Evolutionary conservation across 2,329 filamentous ascomycete species (phyloP).

Genomic region (Penicillium sp.): DNA sequence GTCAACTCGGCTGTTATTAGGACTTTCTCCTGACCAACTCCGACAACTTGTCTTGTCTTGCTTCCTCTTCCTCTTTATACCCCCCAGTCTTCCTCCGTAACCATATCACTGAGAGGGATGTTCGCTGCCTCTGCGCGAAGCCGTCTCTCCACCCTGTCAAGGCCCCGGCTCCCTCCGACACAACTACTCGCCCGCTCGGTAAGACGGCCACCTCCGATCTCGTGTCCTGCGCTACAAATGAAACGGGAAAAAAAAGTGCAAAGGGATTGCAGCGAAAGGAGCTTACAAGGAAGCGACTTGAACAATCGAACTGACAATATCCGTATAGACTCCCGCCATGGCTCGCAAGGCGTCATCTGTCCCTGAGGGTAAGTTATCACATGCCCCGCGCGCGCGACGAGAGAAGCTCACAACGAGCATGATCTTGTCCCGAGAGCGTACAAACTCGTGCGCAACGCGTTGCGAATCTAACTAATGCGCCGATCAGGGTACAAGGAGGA

Average conservation of each 20-base stretch:
- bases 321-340: constrained; percentile 40
- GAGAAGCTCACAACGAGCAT: background rate
- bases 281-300: background rate
- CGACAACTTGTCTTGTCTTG: constrained; percentile 9
- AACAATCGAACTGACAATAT: constrained; percentile 14
- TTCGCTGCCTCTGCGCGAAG: constrained; percentile 48
- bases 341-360: constrained; percentile 49
- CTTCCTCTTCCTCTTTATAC: constrained; percentile 8
- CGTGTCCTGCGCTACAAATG: background rate
- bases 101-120: constrained; percentile 39
- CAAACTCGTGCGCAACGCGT: background rate
- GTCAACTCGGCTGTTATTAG: constrained; percentile 13
- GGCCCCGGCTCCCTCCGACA: constrained; percentile 40
- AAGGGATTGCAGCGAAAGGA: background rate
- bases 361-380: constrained; percentile 46
- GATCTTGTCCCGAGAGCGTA: background rate
- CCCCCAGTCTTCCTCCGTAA: constrained; percentile 8
- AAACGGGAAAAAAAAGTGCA: background rate
- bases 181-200: constrained; percentile 40
- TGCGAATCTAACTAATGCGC: constrained; percentile 3
- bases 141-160: constrained; percentile 45
- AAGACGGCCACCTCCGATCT: constrained; percentile 18
- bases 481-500: constrained; percentile 65
- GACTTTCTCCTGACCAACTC: constrained; percentile 12
- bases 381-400: constrained; percentile 14